Base-by-base conservation (phyloP, 257 asterid species). In the Phtheirospermum japonicum region DNA sequence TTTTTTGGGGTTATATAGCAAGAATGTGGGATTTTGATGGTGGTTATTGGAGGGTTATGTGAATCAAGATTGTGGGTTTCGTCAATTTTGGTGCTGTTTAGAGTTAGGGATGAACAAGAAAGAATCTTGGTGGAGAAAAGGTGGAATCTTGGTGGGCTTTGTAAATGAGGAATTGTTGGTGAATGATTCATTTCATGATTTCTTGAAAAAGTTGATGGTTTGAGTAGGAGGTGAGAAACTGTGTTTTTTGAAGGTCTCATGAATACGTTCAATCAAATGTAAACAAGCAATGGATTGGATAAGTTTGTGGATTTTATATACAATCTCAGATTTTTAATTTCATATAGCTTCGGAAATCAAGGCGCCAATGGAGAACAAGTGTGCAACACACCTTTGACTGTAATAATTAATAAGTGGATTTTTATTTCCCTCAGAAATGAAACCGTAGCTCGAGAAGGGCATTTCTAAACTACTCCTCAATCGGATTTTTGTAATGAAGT, bases 241-340 rank as follows among this genome's bases (percentile, higher is more conserved):
- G 74, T 73, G 45, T 48, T 68, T 58, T 59, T 36, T 61, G 82
- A 75, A 73, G 70, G 70, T 75, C 68, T 84, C 95, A 82, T 86
- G 77, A 67, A 62, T 48, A 9, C 53, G 6, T 5, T 17, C 8
- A 36, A 1, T 1, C 23, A 4, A 14, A 48, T 48, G 26, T 4
- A 7, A 48, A 16, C 6, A 0, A 1, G 9, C n/a, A n/a, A 4
- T 14, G 52, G 52, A 48, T 16, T 14, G 11, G 53, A 14, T 14
- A 10, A 48, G 2, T 48, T 48, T 48, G 26, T 48, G n/a, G n/a
- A n/a, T n/a, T n/a, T n/a, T n/a, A n/a, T n/a, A n/a, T n/a, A n/a
- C n/a, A n/a, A n/a, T 36, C 42, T 36, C 42, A 6, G 42, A 36
- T 36, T 36, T 36, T 6, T 36, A 23, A 23, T 23, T n/a, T n/a